Percentiles rank a stretch among this genome's conserved stretches.
Conservation (phyloP, 1,284 basidiomycete genomes). For the Hypsizygus ulmarius region DNA sequence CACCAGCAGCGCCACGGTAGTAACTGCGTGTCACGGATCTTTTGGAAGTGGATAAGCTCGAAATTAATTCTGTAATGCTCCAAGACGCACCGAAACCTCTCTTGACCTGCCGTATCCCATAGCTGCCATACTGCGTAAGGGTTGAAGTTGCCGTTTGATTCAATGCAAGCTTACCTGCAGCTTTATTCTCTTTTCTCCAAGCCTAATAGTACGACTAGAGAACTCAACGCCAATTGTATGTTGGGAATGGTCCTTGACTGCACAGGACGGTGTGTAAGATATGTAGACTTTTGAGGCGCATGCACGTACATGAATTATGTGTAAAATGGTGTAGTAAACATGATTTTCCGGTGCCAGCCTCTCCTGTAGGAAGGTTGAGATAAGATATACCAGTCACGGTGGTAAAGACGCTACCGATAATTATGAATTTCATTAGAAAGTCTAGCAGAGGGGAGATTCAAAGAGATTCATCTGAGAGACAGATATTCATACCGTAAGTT, state of each 20-base stretch:
- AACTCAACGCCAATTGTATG: constrained; percentile 98
- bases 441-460: constrained; percentile 47
- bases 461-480: constrained; percentile 8
- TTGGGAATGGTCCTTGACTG: constrained; percentile 95
- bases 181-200: constrained; percentile 93
- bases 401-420: constrained; percentile 66
- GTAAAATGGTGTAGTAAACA: constrained; percentile 95
- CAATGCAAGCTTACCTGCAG: constrained; percentile 65
- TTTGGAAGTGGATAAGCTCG: constrained; percentile 1
- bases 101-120: constrained; percentile 98
- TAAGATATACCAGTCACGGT: constrained; percentile 1
- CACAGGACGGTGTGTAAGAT: constrained; percentile 18
- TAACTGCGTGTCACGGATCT: constrained; percentile 97
- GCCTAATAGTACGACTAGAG: constrained; percentile 82
- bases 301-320: constrained; percentile 81
- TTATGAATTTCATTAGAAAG: constrained; percentile 96
- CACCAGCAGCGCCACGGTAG: constrained; percentile 94
- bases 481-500: constrained; percentile 70
- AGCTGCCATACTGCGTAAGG: constrained; percentile 48
- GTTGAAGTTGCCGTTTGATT: constrained; percentile 14
- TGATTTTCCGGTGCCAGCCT: constrained; percentile 95
- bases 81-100: constrained; percentile 74
- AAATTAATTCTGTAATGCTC: constrained; percentile 7
- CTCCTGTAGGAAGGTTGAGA: constrained; percentile 52
- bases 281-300: constrained; percentile 6